Evolutionary conservation across 495 filamentous ascomycete species (phyloP).

Genomic region (Aspergillus coremiiformis): DNA sequence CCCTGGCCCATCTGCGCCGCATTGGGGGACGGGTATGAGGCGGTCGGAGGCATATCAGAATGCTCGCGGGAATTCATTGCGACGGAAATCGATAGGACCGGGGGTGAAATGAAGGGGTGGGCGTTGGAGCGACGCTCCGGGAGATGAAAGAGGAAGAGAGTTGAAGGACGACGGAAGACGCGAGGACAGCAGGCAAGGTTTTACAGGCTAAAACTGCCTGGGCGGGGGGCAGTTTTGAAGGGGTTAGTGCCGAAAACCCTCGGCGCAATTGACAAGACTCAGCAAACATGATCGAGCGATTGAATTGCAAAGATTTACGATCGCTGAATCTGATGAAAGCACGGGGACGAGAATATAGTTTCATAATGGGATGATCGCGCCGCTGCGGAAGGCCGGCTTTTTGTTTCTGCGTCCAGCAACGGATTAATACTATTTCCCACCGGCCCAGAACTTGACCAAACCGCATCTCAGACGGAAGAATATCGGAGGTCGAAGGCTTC

Average conservation of each 20-base stretch:
- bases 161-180: conserved; percentile 32
- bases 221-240: conserved; percentile 32
- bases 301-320: conserved; percentile 10
- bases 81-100: conserved; percentile 9
- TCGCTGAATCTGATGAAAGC: conserved; percentile 9
- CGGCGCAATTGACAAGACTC: conserved; percentile 29
- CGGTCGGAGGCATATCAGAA: conserved; percentile 41
- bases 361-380: conserved; percentile 33
- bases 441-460: conserved; percentile 23
- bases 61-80: conserved; percentile 43
- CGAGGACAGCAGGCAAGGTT: conserved; percentile 30
- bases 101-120: conserved; percentile 16
- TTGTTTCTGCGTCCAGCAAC: conserved; percentile 44
- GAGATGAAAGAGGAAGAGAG: conserved; percentile 15
- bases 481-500: not conserved
- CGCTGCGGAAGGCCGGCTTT: conserved; percentile 37
- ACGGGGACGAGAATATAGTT: conserved; percentile 23
- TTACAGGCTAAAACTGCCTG: conserved; percentile 37
- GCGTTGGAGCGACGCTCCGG: conserved; percentile 25
- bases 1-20: conserved; percentile 43
- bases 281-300: conserved; percentile 30
- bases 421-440: conserved; percentile 47
- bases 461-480: not conserved
- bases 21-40: conserved; percentile 45
- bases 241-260: conserved; percentile 35